Evolutionary conservation across 495 filamentous ascomycete species (phyloP).

Genomic region (Penicillium canescens): DNA sequence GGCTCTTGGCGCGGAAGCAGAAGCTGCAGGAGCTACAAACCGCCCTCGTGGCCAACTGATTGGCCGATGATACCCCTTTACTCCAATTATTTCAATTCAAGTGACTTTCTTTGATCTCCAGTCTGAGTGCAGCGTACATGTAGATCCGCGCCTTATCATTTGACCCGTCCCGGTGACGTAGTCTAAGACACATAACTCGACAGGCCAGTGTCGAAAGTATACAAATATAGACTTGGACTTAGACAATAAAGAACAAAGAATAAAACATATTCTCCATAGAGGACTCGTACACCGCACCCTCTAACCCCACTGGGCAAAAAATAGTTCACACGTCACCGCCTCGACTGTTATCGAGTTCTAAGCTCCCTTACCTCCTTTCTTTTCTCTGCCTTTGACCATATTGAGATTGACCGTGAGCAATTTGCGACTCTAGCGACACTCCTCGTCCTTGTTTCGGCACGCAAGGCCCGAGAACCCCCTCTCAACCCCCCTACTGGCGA

Average conservation of each 20-base stretch:
- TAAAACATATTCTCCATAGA: not conserved
- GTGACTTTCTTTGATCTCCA: too few relatives aligned
- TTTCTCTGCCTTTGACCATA: too few relatives aligned
- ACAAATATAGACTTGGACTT: too few relatives aligned
- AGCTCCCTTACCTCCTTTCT: constrained; percentile 4
- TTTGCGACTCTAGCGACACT: too few relatives aligned
- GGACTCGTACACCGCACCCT: not conserved
- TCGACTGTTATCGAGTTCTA: constrained; percentile 5
- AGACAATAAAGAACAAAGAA: too few relatives aligned
- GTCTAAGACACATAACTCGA: too few relatives aligned
- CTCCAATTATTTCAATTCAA: too few relatives aligned
- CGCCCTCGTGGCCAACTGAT: constrained; percentile 9
- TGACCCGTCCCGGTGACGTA: too few relatives aligned
- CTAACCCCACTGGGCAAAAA: constrained; percentile 17
- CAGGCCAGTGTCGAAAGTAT: too few relatives aligned
- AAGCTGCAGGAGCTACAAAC: constrained; percentile 27
- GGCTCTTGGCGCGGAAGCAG: constrained; percentile 43
- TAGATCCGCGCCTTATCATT: too few relatives aligned
- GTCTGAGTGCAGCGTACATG: too few relatives aligned
- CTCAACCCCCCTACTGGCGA: constrained; percentile 22
- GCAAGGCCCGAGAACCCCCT: not conserved
- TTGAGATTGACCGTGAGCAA: too few relatives aligned
- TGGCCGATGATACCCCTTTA: constrained; percentile 5
- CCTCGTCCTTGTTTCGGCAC: constrained; percentile 2
- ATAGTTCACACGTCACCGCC: constrained; percentile 37